These are phyloP conservation scores for Fusarium miscanthi DNA, from an alignment of 2,329 filamentous ascomycete species.

Conservation along the genomic window DNA sequence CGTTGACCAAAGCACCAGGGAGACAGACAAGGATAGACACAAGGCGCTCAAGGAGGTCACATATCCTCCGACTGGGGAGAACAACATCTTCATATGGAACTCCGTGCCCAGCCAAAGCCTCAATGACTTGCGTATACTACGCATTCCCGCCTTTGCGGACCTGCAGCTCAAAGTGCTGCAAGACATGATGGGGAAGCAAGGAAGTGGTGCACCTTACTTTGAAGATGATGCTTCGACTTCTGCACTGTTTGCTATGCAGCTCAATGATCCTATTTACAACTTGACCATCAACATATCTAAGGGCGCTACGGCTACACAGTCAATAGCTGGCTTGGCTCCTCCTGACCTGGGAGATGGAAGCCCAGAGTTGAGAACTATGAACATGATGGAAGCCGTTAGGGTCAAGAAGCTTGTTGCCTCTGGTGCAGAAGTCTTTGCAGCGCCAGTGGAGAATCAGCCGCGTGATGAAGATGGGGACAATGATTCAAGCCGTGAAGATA, in stretches of 20 bases:
- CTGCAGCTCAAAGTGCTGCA: not conserved
- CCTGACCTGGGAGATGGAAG: not conserved
- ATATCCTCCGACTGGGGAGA: not conserved
- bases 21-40: not conserved
- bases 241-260: slow-evolving; percentile 7
- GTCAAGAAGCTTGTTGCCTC: not conserved
- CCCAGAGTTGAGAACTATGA: not conserved
- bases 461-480: accelerated
- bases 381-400: not conserved
- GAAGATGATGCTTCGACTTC: not conserved
- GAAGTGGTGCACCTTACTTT: not conserved
- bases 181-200: not conserved
- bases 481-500: accelerated
- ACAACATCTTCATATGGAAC: not conserved
- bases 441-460: accelerated
- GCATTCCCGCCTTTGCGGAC: not conserved
- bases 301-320: accelerated
- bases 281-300: not conserved
- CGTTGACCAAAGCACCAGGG: not conserved
- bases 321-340: not conserved
- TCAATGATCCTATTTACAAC: slow-evolving; percentile 7
- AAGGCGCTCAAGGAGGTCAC: not conserved
- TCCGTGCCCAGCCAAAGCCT: not conserved
- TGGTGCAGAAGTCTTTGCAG: accelerated
- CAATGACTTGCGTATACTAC: not conserved